These are phyloP conservation scores for Stachybotrys elegans DNA, from an alignment of 2,329 filamentous ascomycete genomes.

Conservation along the genomic window DNA sequence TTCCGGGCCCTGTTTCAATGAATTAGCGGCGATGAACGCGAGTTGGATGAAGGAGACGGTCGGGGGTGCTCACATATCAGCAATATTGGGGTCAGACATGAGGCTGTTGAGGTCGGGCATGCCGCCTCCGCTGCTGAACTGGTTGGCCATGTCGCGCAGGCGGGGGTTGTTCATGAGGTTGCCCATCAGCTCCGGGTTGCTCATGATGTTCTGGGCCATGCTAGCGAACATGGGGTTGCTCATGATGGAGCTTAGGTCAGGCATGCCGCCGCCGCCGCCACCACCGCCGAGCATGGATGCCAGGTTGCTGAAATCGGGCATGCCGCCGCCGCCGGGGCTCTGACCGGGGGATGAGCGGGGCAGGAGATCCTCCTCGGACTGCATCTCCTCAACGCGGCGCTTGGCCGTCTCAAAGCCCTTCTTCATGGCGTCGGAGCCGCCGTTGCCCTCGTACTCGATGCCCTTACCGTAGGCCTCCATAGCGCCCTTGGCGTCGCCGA, in stretches of 20 bases:
- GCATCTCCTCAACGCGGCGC: conserved; percentile 77
- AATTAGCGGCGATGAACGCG: background rate
- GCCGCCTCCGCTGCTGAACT: conserved; percentile 70
- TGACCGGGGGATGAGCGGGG: conserved; percentile 46
- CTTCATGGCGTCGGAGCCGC: conserved; percentile 95
- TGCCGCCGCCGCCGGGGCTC: conserved; percentile 51
- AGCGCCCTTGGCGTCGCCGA: conserved; percentile 83
- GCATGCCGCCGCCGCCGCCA: conserved; percentile 73
- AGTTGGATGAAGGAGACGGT: background rate
- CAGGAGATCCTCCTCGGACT: conserved; percentile 34
- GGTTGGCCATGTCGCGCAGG: conserved; percentile 79
- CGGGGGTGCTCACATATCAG: conserved; percentile 72
- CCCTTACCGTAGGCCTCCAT: conserved; percentile 94
- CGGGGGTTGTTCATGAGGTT: conserved; percentile 94
- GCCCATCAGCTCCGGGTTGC: conserved; percentile 86
- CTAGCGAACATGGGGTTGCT: conserved; percentile 96
- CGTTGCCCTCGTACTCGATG: conserved; percentile 89
- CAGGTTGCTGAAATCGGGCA: conserved; percentile 66
- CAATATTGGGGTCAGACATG: conserved; percentile 90
- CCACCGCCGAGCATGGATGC: conserved; percentile 67
- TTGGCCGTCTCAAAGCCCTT: conserved; percentile 94
- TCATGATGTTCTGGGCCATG: conserved; percentile 98
- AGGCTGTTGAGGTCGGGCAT: conserved; percentile 82
- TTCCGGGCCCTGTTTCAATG: conserved; percentile 32
- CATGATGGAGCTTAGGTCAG: conserved; percentile 83